phyloP scores from a whole-genome alignment of 108 stramenopile genomes.

The Cylindrotheca closterium region DNA sequence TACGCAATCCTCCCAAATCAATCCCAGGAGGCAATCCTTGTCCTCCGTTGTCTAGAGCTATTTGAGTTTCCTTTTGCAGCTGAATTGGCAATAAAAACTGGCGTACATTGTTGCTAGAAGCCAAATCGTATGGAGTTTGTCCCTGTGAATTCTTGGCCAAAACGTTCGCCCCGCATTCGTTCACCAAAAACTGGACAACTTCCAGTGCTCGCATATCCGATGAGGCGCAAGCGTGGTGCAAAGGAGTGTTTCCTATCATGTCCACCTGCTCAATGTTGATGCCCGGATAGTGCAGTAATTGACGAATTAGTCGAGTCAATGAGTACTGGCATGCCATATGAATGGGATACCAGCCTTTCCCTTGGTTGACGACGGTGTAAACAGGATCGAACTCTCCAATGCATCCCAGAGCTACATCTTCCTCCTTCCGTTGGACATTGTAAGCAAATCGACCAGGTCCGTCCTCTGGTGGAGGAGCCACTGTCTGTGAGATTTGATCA shows the following conservation, averaged over 20 bases:
- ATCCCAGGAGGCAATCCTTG: constrained; percentile 73
- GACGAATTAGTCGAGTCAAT: constrained; percentile 27
- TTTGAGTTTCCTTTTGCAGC: constrained; percentile 77
- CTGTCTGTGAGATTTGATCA: constrained; percentile 64
- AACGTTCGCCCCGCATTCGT: constrained; percentile 50
- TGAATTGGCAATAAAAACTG: constrained; percentile 84
- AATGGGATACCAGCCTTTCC: constrained; percentile 56
- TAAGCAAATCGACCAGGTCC: constrained; percentile 42
- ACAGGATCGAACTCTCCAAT: constrained; percentile 37
- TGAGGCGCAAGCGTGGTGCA: constrained; percentile 70
- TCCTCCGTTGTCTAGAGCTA: constrained; percentile 77
- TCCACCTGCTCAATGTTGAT: constrained; percentile 49
- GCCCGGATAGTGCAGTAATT: constrained; percentile 48
- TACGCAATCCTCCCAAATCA: constrained; percentile 74
- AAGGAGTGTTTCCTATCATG: constrained; percentile 60
- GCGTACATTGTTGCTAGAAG: constrained; percentile 53
- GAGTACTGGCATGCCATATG: constrained; percentile 66
- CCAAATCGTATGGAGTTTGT: constrained; percentile 84
- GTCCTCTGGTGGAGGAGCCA: constrained; percentile 83
- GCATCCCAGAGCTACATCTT: constrained; percentile 47
- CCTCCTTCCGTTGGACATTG: constrained; percentile 37
- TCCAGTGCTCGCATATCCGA: constrained; percentile 33
- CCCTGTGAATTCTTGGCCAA: constrained; percentile 58
- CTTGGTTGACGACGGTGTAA: constrained; percentile 34
- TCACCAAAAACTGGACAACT: constrained; percentile 59